These are phyloP conservation scores for Mycena vitilis DNA, from an alignment of 768 basidiomycete species.

Conservation along the genomic window DNA sequence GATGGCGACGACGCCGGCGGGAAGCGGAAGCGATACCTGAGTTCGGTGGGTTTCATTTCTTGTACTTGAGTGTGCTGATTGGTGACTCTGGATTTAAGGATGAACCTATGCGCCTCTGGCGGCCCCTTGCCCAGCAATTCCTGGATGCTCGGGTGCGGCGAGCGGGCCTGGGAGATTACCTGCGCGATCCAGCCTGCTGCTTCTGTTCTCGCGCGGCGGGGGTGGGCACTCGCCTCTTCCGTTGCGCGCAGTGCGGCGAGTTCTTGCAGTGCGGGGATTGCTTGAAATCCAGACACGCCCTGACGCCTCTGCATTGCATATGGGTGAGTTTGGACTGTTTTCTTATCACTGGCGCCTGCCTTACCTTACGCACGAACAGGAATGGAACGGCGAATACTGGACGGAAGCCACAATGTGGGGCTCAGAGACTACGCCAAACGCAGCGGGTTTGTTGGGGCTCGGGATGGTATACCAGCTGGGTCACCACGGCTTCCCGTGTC, in stretches of 20 bases:
- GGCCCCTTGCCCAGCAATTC: too few relatives aligned
- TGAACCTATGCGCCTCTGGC: too few relatives aligned
- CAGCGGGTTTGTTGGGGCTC: background rate
- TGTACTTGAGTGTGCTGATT: too few relatives aligned
- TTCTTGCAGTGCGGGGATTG: conserved; percentile 16
- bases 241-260: conserved; percentile 21
- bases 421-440: background rate
- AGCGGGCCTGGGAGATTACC: too few relatives aligned
- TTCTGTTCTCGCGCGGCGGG: background rate
- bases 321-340: background rate
- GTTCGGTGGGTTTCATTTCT: too few relatives aligned
- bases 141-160: too few relatives aligned
- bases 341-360: too few relatives aligned
- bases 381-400: conserved; percentile 17
- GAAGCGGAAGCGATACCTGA: too few relatives aligned
- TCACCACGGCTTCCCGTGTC: conserved; percentile 8
- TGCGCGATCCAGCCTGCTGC: background rate
- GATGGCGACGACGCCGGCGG: too few relatives aligned
- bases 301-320: conserved; percentile 14
- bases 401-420: background rate
- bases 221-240: background rate
- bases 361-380: background rate
- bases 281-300: background rate
- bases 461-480: conserved; percentile 21
- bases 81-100: too few relatives aligned